phyloP scores from a whole-genome alignment of 208 protist species.

The Chromosphaera perkinsii region DNA sequence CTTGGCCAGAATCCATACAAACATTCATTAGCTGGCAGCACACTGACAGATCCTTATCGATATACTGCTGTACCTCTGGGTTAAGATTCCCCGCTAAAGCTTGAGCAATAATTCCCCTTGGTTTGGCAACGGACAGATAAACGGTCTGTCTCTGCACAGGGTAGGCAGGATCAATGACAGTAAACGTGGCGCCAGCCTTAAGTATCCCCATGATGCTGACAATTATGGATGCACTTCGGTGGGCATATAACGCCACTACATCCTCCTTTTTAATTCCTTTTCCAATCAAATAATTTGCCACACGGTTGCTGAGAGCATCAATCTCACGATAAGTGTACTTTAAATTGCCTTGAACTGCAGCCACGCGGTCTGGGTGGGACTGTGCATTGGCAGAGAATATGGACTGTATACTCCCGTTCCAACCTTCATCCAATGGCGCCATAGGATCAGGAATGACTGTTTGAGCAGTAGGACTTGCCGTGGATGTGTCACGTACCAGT shows the following conservation, averaged over 20 bases:
- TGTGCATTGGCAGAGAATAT: neutral
- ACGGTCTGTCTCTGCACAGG: constrained; percentile 44
- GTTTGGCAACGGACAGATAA: constrained; percentile 50
- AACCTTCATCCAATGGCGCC: too few species aligned
- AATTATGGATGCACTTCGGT: constrained; percentile 50
- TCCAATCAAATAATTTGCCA: constrained; percentile 24
- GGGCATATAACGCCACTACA: constrained; percentile 58
- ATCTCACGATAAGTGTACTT: neutral
- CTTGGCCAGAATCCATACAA: neutral
- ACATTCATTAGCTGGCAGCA: constrained; percentile 4
- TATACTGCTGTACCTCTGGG: constrained; percentile 40
- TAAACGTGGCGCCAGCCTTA: constrained; percentile 52
- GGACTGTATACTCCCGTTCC: too few species aligned
- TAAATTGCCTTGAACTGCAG: neutral
- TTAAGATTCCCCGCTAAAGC: constrained; percentile 21
- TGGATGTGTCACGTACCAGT: too few species aligned
- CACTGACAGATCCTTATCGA: constrained; percentile 9
- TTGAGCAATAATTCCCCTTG: constrained; percentile 39
- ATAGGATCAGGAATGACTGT: too few species aligned
- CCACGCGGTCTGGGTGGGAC: neutral
- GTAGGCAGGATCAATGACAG: constrained; percentile 61
- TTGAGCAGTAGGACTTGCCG: too few species aligned
- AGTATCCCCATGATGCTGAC: constrained; percentile 56
- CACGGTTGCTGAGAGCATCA: constrained; percentile 14
- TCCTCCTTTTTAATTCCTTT: constrained; percentile 32